Conservation (phyloP, 495 filamentous ascomycete species). For the Neurospora discreta region DNA sequence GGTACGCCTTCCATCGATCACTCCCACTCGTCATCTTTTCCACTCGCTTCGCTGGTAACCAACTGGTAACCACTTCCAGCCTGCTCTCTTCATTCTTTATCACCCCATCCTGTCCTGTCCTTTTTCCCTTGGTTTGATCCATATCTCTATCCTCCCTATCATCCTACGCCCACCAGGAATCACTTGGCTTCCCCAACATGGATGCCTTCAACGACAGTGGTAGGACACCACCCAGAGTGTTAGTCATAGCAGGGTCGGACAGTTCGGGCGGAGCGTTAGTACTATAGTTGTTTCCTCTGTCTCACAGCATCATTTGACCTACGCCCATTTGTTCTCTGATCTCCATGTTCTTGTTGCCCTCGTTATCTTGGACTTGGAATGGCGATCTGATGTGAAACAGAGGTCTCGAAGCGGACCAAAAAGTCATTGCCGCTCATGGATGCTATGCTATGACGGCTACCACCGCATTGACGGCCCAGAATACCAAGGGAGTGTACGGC, state of each 20-base stretch:
- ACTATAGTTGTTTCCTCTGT: background rate
- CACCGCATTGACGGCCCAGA: conserved; percentile 89
- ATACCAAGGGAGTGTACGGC: conserved; percentile 71
- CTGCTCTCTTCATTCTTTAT: background rate
- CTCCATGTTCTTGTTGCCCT: background rate
- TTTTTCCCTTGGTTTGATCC: background rate
- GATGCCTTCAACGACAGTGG: background rate
- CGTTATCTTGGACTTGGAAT: conserved; percentile 1
- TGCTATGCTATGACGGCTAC: conserved; percentile 97
- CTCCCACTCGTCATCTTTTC: background rate
- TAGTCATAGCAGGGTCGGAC: conserved; percentile 85
- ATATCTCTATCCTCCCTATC: background rate
- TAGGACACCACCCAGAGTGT: conserved; percentile 33
- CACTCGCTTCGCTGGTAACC: background rate
- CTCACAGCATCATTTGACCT: background rate
- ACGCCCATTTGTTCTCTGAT: background rate
- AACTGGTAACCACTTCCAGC: background rate
- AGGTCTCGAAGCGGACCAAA: conserved; percentile 95
- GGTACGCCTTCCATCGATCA: background rate
- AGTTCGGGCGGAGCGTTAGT: conserved; percentile 82
- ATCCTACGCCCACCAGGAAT: background rate
- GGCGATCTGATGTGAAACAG: conserved; percentile 30
- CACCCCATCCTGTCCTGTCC: background rate
- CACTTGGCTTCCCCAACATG: background rate
- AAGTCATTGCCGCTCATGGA: conserved; percentile 81